Conservation (phyloP, 768 basidiomycete genomes). For the Psilocybe cyanescens region DNA sequence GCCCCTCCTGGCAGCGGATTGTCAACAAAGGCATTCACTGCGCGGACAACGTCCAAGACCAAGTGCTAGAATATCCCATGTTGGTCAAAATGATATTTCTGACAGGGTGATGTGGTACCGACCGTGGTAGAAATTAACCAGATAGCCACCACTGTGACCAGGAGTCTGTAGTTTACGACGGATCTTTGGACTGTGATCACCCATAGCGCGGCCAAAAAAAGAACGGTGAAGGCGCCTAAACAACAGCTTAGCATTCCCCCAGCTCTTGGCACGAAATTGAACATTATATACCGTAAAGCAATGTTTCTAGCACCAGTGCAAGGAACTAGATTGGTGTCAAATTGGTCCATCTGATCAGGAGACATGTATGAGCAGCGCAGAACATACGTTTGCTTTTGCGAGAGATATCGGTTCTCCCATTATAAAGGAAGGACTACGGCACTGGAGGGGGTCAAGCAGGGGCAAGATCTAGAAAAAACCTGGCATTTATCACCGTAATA, state of each 20-base stretch:
- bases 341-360: background rate
- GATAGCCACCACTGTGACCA: constrained; percentile 1
- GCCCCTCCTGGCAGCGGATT: constrained; percentile 7
- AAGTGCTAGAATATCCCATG: background rate
- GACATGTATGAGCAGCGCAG: too few relatives aligned
- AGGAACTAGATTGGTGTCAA: background rate
- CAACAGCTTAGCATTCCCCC: background rate
- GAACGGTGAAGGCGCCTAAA: constrained; percentile 5
- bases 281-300: background rate
- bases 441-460: background rate
- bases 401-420: background rate
- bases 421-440: background rate
- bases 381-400: background rate
- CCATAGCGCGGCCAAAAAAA: constrained; percentile 2
- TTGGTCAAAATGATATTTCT: background rate
- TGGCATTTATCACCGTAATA: background rate
- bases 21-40: constrained; percentile 8
- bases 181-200: constrained; percentile 5
- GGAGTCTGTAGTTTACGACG: constrained; percentile 2
- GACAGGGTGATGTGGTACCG: background rate
- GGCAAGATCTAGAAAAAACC: background rate
- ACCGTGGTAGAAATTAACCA: constrained; percentile 4
- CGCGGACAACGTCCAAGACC: constrained; percentile 6
- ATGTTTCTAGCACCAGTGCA: constrained; percentile 7
- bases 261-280: background rate